These are phyloP conservation scores for Tetrahymena borealis DNA, from an alignment of 73 alveolate species.

Conservation along the genomic window DNA sequence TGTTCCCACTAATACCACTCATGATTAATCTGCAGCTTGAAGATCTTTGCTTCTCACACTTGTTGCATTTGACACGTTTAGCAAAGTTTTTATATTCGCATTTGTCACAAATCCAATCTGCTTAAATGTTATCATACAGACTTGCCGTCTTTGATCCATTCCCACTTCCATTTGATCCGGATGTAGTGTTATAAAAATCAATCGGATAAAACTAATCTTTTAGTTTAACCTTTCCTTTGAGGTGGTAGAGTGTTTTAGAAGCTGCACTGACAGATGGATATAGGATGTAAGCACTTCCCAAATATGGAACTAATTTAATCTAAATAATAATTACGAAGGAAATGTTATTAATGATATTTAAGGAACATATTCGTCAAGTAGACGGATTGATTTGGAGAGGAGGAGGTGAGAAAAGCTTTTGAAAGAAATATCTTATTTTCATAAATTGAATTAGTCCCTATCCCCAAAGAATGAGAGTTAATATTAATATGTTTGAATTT, in stretches of 20 bases:
- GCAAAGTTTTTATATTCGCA: conserved; percentile 42
- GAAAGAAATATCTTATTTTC: too few species aligned
- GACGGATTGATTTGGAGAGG: too few species aligned
- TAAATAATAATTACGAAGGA: neutral
- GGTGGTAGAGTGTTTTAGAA: neutral
- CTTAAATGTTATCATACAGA: neutral
- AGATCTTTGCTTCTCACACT: conserved; percentile 32
- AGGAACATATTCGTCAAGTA: too few species aligned
- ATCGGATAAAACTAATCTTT: neutral
- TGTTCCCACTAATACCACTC: conserved; percentile 22
- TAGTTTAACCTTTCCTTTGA: neutral
- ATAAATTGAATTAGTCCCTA: too few species aligned
- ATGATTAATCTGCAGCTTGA: conserved; percentile 19
- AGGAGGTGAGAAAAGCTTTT: too few species aligned
- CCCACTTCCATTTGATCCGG: neutral
- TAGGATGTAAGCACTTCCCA: neutral
- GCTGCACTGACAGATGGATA: neutral
- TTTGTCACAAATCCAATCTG: conserved; percentile 49
- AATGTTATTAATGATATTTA: too few species aligned
- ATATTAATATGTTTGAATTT: neutral
- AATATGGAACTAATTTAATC: neutral
- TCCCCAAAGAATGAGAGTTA: too few species aligned
- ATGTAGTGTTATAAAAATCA: neutral
- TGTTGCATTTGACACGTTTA: conserved; percentile 40
- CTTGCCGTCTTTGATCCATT: neutral